Conservation (phyloP, 2,329 filamentous ascomycete genomes). For the Scytalidium lignicola region DNA sequence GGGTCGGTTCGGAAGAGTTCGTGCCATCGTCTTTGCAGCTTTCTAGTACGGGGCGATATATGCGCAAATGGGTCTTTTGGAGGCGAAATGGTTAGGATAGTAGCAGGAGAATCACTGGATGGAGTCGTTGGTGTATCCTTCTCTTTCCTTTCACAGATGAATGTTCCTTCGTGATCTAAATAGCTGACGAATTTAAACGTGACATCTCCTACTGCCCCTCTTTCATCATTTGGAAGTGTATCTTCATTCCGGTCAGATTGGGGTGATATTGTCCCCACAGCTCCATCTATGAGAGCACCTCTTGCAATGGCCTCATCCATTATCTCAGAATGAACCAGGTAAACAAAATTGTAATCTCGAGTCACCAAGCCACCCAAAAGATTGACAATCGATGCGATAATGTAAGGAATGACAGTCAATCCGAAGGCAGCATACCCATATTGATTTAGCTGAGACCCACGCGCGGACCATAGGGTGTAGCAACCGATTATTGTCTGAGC, state of each 20-base stretch:
- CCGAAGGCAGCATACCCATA: constrained; percentile 6
- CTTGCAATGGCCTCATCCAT: constrained; percentile 5
- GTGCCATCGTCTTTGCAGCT: background rate
- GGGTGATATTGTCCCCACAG: background rate
- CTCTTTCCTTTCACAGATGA: background rate
- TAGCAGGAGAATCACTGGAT: background rate
- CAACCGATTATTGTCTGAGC: constrained; percentile 12
- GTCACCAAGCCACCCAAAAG: constrained; percentile 1
- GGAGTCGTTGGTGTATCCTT: background rate
- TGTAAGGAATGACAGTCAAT: constrained; percentile 7
- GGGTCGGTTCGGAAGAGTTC: no score
- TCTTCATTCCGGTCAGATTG: background rate
- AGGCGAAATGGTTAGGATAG: background rate
- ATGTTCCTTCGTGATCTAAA: background rate
- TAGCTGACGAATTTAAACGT: background rate
- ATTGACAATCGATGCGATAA: constrained; percentile 3
- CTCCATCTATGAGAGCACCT: background rate
- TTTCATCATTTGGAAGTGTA: background rate
- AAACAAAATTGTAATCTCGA: constrained; percentile 1
- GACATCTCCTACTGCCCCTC: background rate
- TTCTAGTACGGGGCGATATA: background rate
- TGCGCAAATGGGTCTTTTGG: background rate
- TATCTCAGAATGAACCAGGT: constrained; percentile 2
- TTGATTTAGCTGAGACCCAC: constrained; percentile 1
- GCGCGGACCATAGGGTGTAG: constrained; percentile 4